These are phyloP conservation scores for Rhodotorula sp. DNA, from an alignment of 1,284 basidiomycete species.

Conservation along the genomic window DNA sequence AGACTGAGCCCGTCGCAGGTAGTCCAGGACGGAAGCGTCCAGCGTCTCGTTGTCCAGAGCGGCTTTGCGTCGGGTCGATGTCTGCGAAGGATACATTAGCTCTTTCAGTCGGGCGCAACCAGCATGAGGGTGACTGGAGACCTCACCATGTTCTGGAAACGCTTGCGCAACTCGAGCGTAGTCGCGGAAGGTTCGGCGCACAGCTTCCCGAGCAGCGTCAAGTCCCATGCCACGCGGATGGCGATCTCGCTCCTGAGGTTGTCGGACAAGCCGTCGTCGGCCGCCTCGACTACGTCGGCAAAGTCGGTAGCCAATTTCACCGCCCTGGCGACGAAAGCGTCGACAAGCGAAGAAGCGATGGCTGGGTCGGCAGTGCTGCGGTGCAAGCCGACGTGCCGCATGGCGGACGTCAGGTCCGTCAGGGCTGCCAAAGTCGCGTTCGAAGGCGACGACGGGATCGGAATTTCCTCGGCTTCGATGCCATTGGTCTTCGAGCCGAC, in stretches of 20 bases:
- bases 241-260: constrained; percentile 5
- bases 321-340: constrained; percentile 1
- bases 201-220: constrained; percentile 12
- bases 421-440: constrained; percentile 17
- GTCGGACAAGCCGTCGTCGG: neutral
- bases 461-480: neutral
- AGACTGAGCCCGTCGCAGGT: constrained; percentile 35
- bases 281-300: neutral
- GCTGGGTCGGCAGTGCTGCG: constrained; percentile 12
- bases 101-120: neutral
- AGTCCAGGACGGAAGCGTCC: neutral
- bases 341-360: constrained; percentile 12
- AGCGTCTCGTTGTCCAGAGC: neutral
- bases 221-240: constrained; percentile 28
- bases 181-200: neutral
- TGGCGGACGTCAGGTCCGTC: constrained; percentile 10
- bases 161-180: neutral
- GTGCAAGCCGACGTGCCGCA: constrained; percentile 15
- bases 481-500: neutral
- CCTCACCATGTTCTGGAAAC: too few relatives aligned
- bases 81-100: neutral
- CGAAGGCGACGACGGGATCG: constrained; percentile 23
- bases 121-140: too few relatives aligned
- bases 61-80: neutral
- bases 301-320: constrained; percentile 1